Percentiles rank a stretch among this genome's conserved stretches.
Conservation (phyloP, 2,329 filamentous ascomycete genomes). For the Fusarium sp. region DNA sequence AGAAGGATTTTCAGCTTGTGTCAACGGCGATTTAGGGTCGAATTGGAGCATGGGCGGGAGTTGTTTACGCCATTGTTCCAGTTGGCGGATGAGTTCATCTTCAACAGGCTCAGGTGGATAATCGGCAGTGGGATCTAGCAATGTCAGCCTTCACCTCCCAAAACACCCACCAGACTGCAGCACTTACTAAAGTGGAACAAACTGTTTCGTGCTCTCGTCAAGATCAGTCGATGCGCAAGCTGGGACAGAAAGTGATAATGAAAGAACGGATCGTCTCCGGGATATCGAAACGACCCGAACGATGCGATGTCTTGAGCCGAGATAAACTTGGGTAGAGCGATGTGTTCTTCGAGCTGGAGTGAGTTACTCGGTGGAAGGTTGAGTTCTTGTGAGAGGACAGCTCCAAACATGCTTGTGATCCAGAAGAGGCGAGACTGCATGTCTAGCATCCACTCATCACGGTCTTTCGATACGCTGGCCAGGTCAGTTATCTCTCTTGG, state of each 20-base stretch:
- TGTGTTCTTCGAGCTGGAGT: constrained; percentile 26
- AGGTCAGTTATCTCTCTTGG: accelerated
- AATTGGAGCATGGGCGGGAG: constrained; percentile 31
- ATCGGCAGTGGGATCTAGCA: constrained; percentile 9
- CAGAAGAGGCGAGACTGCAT: constrained; percentile 41
- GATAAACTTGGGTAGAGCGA: constrained; percentile 35
- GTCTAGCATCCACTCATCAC: constrained; percentile 40
- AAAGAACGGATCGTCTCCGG: constrained; percentile 37
- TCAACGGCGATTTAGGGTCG: constrained; percentile 24
- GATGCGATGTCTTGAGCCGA: constrained; percentile 36
- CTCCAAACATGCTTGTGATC: constrained; percentile 44
- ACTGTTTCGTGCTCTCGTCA: constrained; percentile 32
- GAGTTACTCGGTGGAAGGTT: constrained; percentile 33
- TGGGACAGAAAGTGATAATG: constrained; percentile 39
- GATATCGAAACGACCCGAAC: constrained; percentile 34
- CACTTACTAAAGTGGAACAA: constrained; percentile 32
- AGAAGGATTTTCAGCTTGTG: constrained; percentile 20
- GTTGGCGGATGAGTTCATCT: constrained; percentile 33
- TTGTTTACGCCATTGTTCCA: constrained; percentile 31
- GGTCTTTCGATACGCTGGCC: constrained; percentile 10
- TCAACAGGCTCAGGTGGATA: constrained; percentile 36
- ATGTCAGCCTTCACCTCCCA: accelerated
- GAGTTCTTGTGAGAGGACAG: constrained; percentile 33
- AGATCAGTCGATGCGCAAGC: constrained; percentile 35
- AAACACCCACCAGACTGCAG: accelerated